Base-by-base conservation (phyloP, 306 rosid genomes). In the Acacia acuminata region DNA sequence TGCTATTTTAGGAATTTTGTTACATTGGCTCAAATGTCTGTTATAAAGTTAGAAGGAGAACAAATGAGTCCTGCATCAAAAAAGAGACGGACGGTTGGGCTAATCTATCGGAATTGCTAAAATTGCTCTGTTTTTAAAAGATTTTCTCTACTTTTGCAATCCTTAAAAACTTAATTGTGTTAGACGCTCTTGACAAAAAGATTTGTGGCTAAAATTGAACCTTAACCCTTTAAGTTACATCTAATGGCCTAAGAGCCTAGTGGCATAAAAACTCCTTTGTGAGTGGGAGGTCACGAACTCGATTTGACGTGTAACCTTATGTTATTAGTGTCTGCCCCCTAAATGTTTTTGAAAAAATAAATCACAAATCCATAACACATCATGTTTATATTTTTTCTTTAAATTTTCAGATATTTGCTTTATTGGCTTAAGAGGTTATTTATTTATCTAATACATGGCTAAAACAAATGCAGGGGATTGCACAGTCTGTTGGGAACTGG, bases 401-500 rank as follows among this genome's bases (percentile, higher is more conserved):
- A 22, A 22, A 27, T 17, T 83, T 24, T 14, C 24, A 72, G 10
- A 17, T 77, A 10, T 10, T 47, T 73, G 67, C 56, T 15, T 70
- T 63, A 64, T 40, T 36, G 73, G 24, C 16, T 74, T 42, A 75
- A 22, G 48, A 14, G 58, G 48, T 65, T 66, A 69, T 82, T 34
- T 70, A 11, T 55, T 58, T 56, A 72, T 81, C 82, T 87, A 75
- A 87, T 78, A 79, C 19, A 56, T 55, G 56, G 64, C 47, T 75
- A 55, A 71, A 84, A 79, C 64, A 45, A 79, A 61, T 85, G 87
- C 91, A 88, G 91, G 91, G 91, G 3, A 88, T 88, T 6, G 89
- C 91, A 30, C 40, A 83, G 10, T 88, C 91, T 8, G 91, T 88
- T 47, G 91, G 91, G 45, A 88, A 88, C 55, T 88, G 91, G 89